Evolutionary conservation across 176 grass and related monocot genomes (phyloP).

Genomic region (Chloris gayana): DNA sequence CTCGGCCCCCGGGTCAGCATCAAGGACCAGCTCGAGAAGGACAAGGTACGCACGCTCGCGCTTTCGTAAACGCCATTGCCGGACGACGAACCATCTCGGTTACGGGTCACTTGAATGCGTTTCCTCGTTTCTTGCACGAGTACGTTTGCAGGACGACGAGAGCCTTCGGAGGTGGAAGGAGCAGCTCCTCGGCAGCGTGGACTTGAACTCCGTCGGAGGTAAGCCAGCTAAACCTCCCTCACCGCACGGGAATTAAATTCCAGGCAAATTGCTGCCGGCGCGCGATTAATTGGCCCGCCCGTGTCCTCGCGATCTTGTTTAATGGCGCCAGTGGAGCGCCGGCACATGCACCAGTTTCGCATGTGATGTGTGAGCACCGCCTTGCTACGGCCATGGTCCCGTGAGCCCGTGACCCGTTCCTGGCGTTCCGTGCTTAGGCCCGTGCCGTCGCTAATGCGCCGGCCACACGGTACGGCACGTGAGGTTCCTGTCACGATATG

Average conservation of each 20-base stretch:
- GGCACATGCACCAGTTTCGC: slow-evolving; percentile 40
- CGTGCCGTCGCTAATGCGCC: slow-evolving; percentile 4
- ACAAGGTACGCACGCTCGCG: slow-evolving; percentile 52
- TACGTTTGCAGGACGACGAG: slow-evolving; percentile 83
- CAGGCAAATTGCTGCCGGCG: not conserved
- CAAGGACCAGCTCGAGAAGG: slow-evolving; percentile 99
- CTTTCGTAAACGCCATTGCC: slow-evolving; percentile 1
- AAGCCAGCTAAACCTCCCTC: slow-evolving; percentile 16
- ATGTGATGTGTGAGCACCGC: slow-evolving; percentile 35
- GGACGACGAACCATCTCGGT: too few species aligned
- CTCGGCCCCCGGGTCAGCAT: slow-evolving; percentile 89
- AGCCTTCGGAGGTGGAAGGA: slow-evolving; percentile 97
- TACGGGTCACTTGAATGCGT: not conserved
- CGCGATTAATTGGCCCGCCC: not conserved
- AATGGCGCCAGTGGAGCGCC: slow-evolving; percentile 19
- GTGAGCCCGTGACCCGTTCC: slow-evolving; percentile 24
- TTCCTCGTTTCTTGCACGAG: not conserved
- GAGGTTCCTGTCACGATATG: not conserved
- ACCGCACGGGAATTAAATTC: not conserved
- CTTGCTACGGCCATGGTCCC: slow-evolving; percentile 34
- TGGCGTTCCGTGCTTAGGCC: slow-evolving; percentile 12
- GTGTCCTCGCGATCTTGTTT: slow-evolving; percentile 34
- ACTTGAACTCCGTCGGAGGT: slow-evolving; percentile 98
- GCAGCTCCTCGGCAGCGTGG: slow-evolving; percentile 86
- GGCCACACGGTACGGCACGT: slow-evolving; percentile 14